phyloP scores from a whole-genome alignment of 1,139 yeast genomes.

The Saccharomyces pastorianus region DNA sequence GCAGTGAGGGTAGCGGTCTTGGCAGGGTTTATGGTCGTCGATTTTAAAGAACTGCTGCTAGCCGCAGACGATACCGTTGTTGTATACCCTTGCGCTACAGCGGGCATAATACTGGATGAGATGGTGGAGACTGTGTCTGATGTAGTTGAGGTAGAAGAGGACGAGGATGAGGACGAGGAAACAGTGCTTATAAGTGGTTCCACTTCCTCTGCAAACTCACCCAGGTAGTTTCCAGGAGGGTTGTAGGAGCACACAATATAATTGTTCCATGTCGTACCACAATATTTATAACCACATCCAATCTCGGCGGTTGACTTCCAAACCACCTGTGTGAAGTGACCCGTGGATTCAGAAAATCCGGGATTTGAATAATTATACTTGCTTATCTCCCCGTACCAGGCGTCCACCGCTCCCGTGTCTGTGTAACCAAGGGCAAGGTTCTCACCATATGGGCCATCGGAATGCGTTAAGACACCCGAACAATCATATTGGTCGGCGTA shows the following conservation, averaged over 20 bases:
- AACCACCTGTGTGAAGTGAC: constrained; percentile 81
- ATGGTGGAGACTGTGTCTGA: not conserved
- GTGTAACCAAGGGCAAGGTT: constrained; percentile 73
- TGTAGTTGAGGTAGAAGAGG: not conserved
- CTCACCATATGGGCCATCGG: constrained; percentile 79
- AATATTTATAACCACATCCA: constrained; percentile 62
- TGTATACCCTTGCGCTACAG: not conserved
- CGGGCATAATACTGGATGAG: not conserved
- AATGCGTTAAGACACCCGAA: constrained; percentile 59
- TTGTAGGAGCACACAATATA: constrained; percentile 55
- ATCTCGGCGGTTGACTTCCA: constrained; percentile 64
- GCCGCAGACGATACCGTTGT: not conserved
- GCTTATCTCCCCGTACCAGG: constrained; percentile 73
- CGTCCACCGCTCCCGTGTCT: constrained; percentile 56
- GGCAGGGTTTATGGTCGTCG: not conserved
- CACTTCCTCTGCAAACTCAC: constrained; percentile 32
- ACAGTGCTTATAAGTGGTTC: constrained; percentile 12
- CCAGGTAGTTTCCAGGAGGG: constrained; percentile 55
- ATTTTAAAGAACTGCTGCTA: not conserved
- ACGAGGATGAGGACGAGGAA: not conserved
- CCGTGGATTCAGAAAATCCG: constrained; percentile 38
- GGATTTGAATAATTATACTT: constrained; percentile 48
- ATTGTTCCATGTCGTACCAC: constrained; percentile 43
- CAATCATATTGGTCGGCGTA: constrained; percentile 68
- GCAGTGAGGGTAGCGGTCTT: not conserved